Percentiles rank a stretch among this genome's conserved stretches.
These are phyloP conservation scores for Cyclostephanos tholiformis DNA, from an alignment of 108 stramenopile genomes.

Conservation along the genomic window DNA sequence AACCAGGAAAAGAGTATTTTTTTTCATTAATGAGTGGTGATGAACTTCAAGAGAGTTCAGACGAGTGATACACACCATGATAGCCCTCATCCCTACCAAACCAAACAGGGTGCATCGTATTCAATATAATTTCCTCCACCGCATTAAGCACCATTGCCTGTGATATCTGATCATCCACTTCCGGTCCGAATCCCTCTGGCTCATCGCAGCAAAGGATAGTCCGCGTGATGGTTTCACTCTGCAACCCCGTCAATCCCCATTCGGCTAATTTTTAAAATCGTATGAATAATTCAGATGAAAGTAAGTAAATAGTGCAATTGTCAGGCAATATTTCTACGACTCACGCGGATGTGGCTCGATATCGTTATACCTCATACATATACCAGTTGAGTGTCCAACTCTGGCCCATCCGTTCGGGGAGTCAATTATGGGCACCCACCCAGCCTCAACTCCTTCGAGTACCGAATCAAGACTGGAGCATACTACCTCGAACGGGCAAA, in stretches of 20 bases:
- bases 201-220: conserved; percentile 31
- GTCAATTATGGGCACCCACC: conserved; percentile 34
- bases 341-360: conserved; percentile 22
- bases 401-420: conserved; percentile 38
- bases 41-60: too few relatives aligned
- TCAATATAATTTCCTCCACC: conserved; percentile 12
- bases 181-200: conserved; percentile 1
- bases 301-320: too few relatives aligned
- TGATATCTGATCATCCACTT: conserved; percentile 3
- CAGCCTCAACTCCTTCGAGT: background rate
- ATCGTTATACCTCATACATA: conserved; percentile 27
- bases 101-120: conserved; percentile 33
- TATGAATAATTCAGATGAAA: too few relatives aligned
- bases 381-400: conserved; percentile 18
- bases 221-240: conserved; percentile 13
- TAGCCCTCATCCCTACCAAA: conserved; percentile 34
- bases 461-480: conserved; percentile 12
- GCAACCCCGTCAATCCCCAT: conserved; percentile 27
- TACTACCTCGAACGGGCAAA: conserved; percentile 9
- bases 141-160: background rate
- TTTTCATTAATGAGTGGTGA: too few relatives aligned
- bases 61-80: background rate
- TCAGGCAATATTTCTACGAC: too few relatives aligned
- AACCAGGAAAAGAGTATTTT: too few relatives aligned
- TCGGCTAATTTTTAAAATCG: background rate